Conservation (phyloP, 2,329 filamentous ascomycete species). For the Rosellinia necatrix region DNA sequence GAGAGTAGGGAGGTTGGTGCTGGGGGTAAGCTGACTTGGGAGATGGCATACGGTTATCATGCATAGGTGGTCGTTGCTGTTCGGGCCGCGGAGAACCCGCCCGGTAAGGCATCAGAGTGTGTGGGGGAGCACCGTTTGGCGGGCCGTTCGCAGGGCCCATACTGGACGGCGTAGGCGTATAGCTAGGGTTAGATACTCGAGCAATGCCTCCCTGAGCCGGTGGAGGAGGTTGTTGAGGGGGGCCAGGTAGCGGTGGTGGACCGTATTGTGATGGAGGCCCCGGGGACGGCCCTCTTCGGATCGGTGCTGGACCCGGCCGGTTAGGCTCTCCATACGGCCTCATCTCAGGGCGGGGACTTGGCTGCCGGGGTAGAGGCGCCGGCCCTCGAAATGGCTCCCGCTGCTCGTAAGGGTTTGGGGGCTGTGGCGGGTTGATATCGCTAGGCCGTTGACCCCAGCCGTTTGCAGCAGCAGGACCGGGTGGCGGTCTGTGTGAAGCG, state of each 20-base stretch:
- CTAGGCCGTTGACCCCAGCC: slow-evolving; percentile 68
- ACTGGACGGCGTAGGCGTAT: slow-evolving; percentile 43
- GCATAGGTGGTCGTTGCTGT: slow-evolving; percentile 69
- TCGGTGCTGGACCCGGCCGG: slow-evolving; percentile 55
- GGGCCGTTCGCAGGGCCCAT: slow-evolving; percentile 50
- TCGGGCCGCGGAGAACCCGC: slow-evolving; percentile 83
- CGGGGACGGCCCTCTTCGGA: slow-evolving; percentile 59
- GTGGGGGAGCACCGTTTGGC: slow-evolving; percentile 50
- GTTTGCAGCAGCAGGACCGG: slow-evolving; percentile 59
- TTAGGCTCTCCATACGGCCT: slow-evolving; percentile 71
- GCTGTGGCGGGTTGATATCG: slow-evolving; percentile 79
- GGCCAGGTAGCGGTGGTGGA: slow-evolving; percentile 53
- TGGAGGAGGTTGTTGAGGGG: slow-evolving; percentile 50
- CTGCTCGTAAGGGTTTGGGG: slow-evolving; percentile 81
- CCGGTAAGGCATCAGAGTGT: slow-evolving; percentile 72
- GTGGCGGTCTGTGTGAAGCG: slow-evolving; percentile 67
- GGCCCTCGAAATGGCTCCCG: slow-evolving; percentile 73
- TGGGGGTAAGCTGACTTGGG: slow-evolving; percentile 85
- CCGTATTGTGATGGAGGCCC: slow-evolving; percentile 58
- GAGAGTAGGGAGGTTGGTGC: slow-evolving; percentile 71
- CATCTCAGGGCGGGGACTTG: slow-evolving; percentile 77
- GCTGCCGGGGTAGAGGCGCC: slow-evolving; percentile 70
- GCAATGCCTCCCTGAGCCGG: slow-evolving; percentile 48
- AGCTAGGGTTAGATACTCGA: slow-evolving; percentile 48
- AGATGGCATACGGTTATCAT: slow-evolving; percentile 88